Conservation (phyloP, 2,329 filamentous ascomycete genomes). For the Periconia sp. region DNA sequence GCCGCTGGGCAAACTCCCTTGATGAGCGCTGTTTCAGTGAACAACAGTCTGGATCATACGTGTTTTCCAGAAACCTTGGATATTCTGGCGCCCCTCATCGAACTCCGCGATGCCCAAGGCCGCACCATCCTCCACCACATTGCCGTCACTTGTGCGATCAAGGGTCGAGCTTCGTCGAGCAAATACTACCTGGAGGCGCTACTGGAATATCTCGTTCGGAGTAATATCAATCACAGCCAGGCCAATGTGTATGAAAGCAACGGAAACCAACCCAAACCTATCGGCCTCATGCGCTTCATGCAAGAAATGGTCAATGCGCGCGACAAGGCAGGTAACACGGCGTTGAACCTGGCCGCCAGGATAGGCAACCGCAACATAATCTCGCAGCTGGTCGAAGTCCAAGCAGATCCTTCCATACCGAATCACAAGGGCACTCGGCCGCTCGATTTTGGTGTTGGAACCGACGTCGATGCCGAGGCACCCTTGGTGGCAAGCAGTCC, state of each 20-base stretch:
- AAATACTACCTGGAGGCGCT: conserved; percentile 95
- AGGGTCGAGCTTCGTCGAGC: conserved; percentile 86
- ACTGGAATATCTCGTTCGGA: conserved; percentile 89
- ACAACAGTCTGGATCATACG: conserved; percentile 88
- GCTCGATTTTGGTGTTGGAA: conserved; percentile 90
- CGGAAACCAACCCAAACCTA: conserved; percentile 62
- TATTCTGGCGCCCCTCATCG: conserved; percentile 84
- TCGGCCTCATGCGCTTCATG: conserved; percentile 91
- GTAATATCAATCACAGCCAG: conserved; percentile 49
- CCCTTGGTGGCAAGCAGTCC: conserved; percentile 40
- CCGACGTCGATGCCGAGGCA: conserved; percentile 56
- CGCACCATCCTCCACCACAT: conserved; percentile 95
- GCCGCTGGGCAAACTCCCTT: conserved; percentile 87
- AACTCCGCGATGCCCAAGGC: conserved; percentile 84
- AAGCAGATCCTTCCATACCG: conserved; percentile 86
- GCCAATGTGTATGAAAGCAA: conserved; percentile 51
- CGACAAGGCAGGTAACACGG: conserved; percentile 92
- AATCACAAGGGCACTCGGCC: conserved; percentile 88
- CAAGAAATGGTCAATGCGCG: conserved; percentile 95
- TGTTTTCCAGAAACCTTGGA: conserved; percentile 91
- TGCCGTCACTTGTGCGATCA: conserved; percentile 91
- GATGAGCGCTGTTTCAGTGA: conserved; percentile 89
- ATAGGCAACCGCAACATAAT: conserved; percentile 95
- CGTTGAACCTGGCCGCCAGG: conserved; percentile 87
- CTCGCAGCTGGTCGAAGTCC: conserved; percentile 92